Evolutionary conservation across 2,329 filamentous ascomycete genomes (phyloP).

Genomic region (Cytospora chrysosperma): DNA sequence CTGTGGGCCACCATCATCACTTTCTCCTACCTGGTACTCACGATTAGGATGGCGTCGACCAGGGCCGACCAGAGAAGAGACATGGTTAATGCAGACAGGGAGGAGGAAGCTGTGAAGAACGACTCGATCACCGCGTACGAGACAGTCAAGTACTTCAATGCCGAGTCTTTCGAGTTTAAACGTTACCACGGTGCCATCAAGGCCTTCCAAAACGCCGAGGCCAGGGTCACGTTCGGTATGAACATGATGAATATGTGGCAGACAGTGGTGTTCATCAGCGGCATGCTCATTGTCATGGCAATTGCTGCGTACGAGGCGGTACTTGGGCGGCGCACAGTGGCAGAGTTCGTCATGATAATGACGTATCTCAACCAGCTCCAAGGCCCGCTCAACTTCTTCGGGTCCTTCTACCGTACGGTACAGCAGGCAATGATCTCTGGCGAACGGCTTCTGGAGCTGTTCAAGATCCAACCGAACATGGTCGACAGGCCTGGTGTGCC

Average conservation of each 20-base stretch:
- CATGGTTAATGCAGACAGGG: slow-evolving; percentile 92
- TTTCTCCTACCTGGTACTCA: slow-evolving; percentile 95
- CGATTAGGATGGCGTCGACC: slow-evolving; percentile 92
- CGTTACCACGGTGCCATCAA: slow-evolving; percentile 70
- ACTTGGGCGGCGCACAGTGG: slow-evolving; percentile 61
- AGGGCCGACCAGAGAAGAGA: slow-evolving; percentile 85
- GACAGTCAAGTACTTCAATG: slow-evolving; percentile 89
- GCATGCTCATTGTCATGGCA: slow-evolving; percentile 69
- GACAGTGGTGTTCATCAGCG: slow-evolving; percentile 76
- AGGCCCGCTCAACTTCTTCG: slow-evolving; percentile 81
- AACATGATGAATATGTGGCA: slow-evolving; percentile 81
- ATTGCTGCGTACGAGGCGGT: slow-evolving; percentile 77
- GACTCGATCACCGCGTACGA: slow-evolving; percentile 99
- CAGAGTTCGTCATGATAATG: slow-evolving; percentile 70
- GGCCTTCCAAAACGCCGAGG: slow-evolving; percentile 72
- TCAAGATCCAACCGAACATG: slow-evolving; percentile 93
- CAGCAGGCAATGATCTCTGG: slow-evolving; percentile 98
- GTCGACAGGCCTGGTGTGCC: slow-evolving; percentile 69
- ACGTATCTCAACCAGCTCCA: slow-evolving; percentile 80
- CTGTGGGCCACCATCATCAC: slow-evolving; percentile 87
- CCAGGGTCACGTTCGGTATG: slow-evolving; percentile 72
- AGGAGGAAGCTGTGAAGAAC: slow-evolving; percentile 97
- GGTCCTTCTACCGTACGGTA: slow-evolving; percentile 92
- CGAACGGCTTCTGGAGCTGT: slow-evolving; percentile 89
- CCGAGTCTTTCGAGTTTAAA: slow-evolving; percentile 74